phyloP scores from a whole-genome alignment of 139 green algal species.

The Coccomyxa sp. region DNA sequence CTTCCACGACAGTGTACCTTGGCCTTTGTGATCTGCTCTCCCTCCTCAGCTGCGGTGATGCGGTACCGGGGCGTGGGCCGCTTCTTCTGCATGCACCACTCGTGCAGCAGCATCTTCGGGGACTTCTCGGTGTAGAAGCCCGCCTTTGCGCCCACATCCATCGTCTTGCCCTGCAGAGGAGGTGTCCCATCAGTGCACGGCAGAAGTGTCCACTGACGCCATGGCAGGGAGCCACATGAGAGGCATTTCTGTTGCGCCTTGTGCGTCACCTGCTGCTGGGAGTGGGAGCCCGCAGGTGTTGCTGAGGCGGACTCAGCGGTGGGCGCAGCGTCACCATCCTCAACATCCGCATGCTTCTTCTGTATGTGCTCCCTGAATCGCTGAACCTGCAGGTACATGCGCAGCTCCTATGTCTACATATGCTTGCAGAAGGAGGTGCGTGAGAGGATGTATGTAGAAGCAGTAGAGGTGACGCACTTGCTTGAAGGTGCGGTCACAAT shows the following conservation, averaged over 20 bases:
- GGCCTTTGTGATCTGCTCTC: constrained; percentile 21
- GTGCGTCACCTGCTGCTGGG: not conserved
- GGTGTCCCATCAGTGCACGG: not conserved
- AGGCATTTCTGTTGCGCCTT: too few relatives aligned
- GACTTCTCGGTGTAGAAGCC: constrained; percentile 74
- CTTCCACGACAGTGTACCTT: not conserved
- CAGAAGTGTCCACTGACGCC: too few relatives aligned
- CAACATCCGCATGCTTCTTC: constrained; percentile 40
- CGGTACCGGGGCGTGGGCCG: constrained; percentile 52
- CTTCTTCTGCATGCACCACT: constrained; percentile 66
- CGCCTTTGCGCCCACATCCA: constrained; percentile 45
- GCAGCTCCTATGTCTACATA: not conserved
- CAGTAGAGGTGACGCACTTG: constrained; percentile 37
- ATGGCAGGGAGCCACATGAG: too few relatives aligned
- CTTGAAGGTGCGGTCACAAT: constrained; percentile 84
- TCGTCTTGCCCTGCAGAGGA: not conserved
- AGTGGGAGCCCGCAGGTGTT: not conserved
- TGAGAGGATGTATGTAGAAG: not conserved
- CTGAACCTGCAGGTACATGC: constrained; percentile 6
- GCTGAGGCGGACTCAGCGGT: not conserved
- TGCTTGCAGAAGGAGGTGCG: not conserved
- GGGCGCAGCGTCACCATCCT: not conserved
- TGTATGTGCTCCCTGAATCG: constrained; percentile 62
- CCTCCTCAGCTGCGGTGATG: constrained; percentile 10
- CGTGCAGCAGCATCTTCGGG: constrained; percentile 75